phyloP scores from a whole-genome alignment of 345 rosid genomes.

The Isatis tinctoria region DNA sequence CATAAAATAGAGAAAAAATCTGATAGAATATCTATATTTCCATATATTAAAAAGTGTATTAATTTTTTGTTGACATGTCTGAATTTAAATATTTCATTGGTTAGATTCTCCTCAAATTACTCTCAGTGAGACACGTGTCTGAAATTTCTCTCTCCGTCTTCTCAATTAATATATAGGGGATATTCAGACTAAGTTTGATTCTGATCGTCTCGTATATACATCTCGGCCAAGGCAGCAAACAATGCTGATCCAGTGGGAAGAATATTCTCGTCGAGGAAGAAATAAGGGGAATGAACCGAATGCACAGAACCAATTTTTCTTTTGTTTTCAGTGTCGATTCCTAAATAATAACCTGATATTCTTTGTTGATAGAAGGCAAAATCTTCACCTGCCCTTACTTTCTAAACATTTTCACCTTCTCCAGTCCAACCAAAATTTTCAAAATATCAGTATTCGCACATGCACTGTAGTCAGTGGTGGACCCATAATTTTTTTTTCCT shows the following conservation, averaged over 20 bases:
- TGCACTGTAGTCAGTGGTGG: too few relatives aligned
- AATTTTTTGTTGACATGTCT: too few relatives aligned
- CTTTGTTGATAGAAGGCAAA: conserved; percentile 68
- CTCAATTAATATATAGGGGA: too few relatives aligned
- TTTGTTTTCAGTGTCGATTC: conserved; percentile 62
- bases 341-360: conserved; percentile 60
- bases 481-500: too few relatives aligned
- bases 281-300: conserved; percentile 61
- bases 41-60: too few relatives aligned
- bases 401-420: conserved; percentile 39
- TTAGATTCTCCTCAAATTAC: too few relatives aligned
- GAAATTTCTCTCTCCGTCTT: too few relatives aligned
- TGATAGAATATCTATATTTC: too few relatives aligned
- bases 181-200: neutral
- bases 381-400: conserved; percentile 74
- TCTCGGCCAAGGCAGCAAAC: conserved; percentile 56
- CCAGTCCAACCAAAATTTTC: conserved; percentile 48
- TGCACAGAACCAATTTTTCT: conserved; percentile 53
- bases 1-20: too few relatives aligned
- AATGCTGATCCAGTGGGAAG: conserved; percentile 73
- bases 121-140: too few relatives aligned
- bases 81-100: too few relatives aligned
- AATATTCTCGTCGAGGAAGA: conserved; percentile 67
- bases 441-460: too few relatives aligned
- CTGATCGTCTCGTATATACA: conserved; percentile 50